A percentile compares a stretch with the other conserved stretches of the same genome.
Conservation (phyloP, 805 yeast genomes). For the Allodekkera sacchari region DNA sequence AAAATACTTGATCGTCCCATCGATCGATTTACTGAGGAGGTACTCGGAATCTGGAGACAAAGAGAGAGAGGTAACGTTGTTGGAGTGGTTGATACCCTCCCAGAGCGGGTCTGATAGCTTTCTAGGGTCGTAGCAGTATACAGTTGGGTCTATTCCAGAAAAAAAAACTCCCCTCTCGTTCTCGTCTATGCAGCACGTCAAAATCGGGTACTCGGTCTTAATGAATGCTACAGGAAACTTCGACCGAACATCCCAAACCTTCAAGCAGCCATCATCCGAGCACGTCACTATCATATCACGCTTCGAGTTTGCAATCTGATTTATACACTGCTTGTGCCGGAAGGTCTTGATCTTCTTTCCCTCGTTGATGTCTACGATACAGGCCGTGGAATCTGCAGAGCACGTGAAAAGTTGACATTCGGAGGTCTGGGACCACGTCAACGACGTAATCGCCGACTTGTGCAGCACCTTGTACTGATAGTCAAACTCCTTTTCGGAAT, state of each 20-base stretch:
- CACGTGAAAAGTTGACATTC: constrained; percentile 37
- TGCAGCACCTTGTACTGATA: no score
- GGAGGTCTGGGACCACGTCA: constrained; percentile 42
- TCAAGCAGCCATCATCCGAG: constrained; percentile 55
- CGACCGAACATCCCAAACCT: constrained; percentile 60
- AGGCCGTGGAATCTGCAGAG: constrained; percentile 55
- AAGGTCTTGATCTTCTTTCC: constrained; percentile 49
- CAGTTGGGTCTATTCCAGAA: constrained; percentile 61
- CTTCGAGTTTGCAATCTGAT: constrained; percentile 37
- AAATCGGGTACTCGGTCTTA: constrained; percentile 44
- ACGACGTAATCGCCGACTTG: constrained; percentile 54
- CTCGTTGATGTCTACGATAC: constrained; percentile 53
- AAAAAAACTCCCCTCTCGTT: constrained; percentile 39
- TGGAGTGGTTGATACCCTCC: constrained; percentile 36
- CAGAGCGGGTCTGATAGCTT: constrained; percentile 33
- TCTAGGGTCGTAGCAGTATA: constrained; percentile 53
- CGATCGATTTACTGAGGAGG: constrained; percentile 45
- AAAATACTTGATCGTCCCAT: constrained; percentile 48
- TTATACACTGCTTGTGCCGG: constrained; percentile 33
- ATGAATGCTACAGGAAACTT: constrained; percentile 30
- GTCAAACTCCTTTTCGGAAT: no score
- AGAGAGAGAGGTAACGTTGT: constrained; percentile 47
- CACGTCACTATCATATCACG: constrained; percentile 36
- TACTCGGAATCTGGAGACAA: constrained; percentile 29
- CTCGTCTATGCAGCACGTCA: constrained; percentile 36